A percentile compares a stretch with the other conserved stretches of the same genome.
phyloP scores from a whole-genome alignment of 768 basidiomycete species.

The Pulveroboletus sp. region DNA sequence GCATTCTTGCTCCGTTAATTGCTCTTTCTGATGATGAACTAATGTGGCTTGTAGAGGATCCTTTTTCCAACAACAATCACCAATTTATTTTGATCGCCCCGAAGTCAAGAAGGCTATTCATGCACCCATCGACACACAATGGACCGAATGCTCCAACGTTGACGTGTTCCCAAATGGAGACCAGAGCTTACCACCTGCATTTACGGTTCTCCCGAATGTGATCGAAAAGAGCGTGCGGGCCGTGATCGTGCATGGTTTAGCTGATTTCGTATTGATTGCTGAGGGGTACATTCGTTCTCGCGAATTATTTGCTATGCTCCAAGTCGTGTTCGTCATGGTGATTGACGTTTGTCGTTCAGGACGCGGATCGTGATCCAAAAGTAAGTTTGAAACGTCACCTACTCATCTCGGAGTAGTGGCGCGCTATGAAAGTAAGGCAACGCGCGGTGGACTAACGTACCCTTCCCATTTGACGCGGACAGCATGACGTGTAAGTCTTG shows the following conservation, averaged over 20 bases:
- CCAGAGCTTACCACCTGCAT: constrained; percentile 52
- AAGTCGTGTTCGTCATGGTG: constrained; percentile 2
- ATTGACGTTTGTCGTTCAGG: constrained; percentile 23
- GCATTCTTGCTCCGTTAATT: not conserved
- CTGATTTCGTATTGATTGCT: constrained; percentile 68
- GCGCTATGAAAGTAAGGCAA: not conserved
- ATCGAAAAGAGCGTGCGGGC: constrained; percentile 69
- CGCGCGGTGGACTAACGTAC: not conserved
- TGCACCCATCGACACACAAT: constrained; percentile 55
- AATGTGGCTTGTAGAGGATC: constrained; percentile 41
- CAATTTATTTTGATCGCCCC: constrained; percentile 63
- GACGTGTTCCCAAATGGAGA: constrained; percentile 63
- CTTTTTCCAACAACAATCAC: constrained; percentile 50
- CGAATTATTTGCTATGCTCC: not conserved
- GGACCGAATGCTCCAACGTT: constrained; percentile 58
- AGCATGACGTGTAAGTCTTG: constrained; percentile 39
- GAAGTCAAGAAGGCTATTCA: constrained; percentile 68
- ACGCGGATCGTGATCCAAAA: constrained; percentile 62
- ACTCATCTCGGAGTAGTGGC: not conserved
- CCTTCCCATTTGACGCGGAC: not conserved
- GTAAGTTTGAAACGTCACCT: constrained; percentile 30
- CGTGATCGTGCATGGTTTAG: constrained; percentile 69
- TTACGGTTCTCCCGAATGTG: constrained; percentile 65
- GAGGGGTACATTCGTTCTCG: constrained; percentile 49
- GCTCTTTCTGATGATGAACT: not conserved